Base-by-base conservation (phyloP, 2,329 filamentous ascomycete species). In the Colletotrichum cuscutae region DNA sequence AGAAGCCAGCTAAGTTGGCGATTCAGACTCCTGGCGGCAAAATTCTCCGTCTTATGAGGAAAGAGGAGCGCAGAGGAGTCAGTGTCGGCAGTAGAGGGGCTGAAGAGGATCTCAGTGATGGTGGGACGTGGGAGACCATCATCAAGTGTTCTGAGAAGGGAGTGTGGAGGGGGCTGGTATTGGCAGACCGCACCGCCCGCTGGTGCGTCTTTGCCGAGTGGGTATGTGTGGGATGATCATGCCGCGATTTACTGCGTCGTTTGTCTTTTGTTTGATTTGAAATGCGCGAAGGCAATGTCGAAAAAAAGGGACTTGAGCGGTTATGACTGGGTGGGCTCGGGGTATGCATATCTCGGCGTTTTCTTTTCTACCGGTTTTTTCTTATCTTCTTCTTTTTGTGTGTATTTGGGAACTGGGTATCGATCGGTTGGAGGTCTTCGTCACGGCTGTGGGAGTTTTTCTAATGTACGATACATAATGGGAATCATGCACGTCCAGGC, bases 121-220 rank as follows among this genome's bases (percentile, higher is more conserved):
- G 93, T 22, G 93, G 91, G 53, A 91, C 90, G 5, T 97, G 94
- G 94, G 94, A 97, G 85, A 97, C 94, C 7, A 95, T 96, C 61
- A 95, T 97, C 84, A 97, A 97, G 84, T 95, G 94, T 83, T 93
- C 93, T 1, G 94, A 97, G 84, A 89, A 89, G 74, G 94, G 94
- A 2, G 89, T 91, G 19, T 97, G 94, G 94, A 88, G 94, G 75
- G 94, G 93, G 1, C 83, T 97, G 73, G 94, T 97, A 56, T 86
- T 97, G 69, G 94, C 94, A 7, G 94, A 97, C 83, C 89, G 94
- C 66, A 95, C 92, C 73, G 94, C 94, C 57, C 87, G 94, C 77
- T 97, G 94, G 94, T 97, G 94, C 79, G 94, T 97, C n/a, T 97
- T 97, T 86, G 93, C 93, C 0, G 94, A 97, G 85, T 97, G 94